Evolutionary conservation across 208 protist genomes (phyloP), one percentile per base, ranked within the genome.

Genomic region (Zelonia costaricensis): DNA sequence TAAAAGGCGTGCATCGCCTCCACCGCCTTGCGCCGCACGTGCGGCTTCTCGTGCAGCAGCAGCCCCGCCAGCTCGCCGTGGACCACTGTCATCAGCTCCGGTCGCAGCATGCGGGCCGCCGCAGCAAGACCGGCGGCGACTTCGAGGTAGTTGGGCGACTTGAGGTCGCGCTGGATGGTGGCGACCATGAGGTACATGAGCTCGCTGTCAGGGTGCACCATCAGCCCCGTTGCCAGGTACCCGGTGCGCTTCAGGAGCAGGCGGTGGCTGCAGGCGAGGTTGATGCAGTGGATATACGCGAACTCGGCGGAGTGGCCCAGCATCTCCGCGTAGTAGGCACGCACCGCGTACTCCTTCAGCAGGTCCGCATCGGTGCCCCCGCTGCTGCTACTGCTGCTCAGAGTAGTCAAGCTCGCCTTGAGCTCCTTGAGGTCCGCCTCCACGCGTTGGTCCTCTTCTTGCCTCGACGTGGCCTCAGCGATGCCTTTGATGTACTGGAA

Each of bases 321-420:
- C 93, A 99, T 97, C 67, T 98, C 97, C 57, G 94, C 98, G 76
- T 99, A 99, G 33, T 98, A 75, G 45, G 92, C 45, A 30, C 92
- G 84, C 40, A 98, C 72, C 42, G 98, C 75, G 52, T 81, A 84
- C 76, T 98, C 96, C 53, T 91, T 88, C 61, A 88, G 57, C 2
- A 72, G 28, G 12, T 68, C 44, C 16, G 74, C 69, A 59, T 87
- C 72, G 28, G 66, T 54, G 15, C 76, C 30, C 6, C 44, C 35
- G 15, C 51, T 57, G 20, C 58, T 65, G 5, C n/a, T n/a, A n/a
- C n/a, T n/a, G n/a, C n/a, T n/a, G n/a, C n/a, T n/a, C n/a, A n/a
- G n/a, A n/a, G n/a, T n/a, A 9, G 58, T 73, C n/a, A 70, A 36
- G 9, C 49, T 42, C 10, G 43, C 62, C 61, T 92, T 93, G 5